phyloP scores from a whole-genome alignment of 805 yeast genomes.

The Hemisphaericaspora nanyangensis region DNA sequence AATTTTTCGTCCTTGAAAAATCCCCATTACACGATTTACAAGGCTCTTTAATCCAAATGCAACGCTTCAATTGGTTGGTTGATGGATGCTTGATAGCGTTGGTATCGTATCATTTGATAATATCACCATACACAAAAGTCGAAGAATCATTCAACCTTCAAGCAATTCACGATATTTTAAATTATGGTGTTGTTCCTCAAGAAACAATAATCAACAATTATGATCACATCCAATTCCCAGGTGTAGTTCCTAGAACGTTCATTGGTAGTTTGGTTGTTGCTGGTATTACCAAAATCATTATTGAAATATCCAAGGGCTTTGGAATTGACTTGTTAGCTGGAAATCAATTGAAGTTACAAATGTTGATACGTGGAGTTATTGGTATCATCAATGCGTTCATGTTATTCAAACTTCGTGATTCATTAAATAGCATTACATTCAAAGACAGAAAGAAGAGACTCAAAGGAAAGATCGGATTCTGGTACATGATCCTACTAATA shows the following conservation, averaged over 20 bases:
- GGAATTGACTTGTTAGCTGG: conserved; percentile 17
- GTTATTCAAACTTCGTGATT: conserved; percentile 48
- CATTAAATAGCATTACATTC: conserved; percentile 19
- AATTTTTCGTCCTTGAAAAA: no score
- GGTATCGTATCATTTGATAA: conserved; percentile 45
- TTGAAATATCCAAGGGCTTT: conserved; percentile 10
- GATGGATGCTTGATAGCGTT: conserved; percentile 38
- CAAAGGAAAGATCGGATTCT: conserved; percentile 37
- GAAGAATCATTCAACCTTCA: conserved; percentile 92
- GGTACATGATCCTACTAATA: conserved; percentile 57
- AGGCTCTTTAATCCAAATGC: no score
- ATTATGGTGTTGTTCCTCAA: conserved; percentile 48
- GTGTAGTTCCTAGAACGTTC: conserved; percentile 85
- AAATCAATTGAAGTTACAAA: conserved; percentile 47
- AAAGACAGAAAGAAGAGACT: conserved; percentile 14
- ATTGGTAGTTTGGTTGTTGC: conserved; percentile 63
- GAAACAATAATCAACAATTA: conserved; percentile 37
- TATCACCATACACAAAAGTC: conserved; percentile 84
- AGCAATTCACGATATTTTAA: conserved; percentile 78
- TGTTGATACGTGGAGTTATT: conserved; percentile 53
- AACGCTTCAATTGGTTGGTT: conserved; percentile 14
- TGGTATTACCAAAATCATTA: conserved; percentile 36
- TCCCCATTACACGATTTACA: no score
- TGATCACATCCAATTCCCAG: conserved; percentile 81
- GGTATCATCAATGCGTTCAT: conserved; percentile 60